Percentiles rank a stretch among this genome's conserved stretches.
These are phyloP conservation scores for Cryphonectria parasitica DNA, from an alignment of 2,329 filamentous ascomycete species.

Conservation along the genomic window DNA sequence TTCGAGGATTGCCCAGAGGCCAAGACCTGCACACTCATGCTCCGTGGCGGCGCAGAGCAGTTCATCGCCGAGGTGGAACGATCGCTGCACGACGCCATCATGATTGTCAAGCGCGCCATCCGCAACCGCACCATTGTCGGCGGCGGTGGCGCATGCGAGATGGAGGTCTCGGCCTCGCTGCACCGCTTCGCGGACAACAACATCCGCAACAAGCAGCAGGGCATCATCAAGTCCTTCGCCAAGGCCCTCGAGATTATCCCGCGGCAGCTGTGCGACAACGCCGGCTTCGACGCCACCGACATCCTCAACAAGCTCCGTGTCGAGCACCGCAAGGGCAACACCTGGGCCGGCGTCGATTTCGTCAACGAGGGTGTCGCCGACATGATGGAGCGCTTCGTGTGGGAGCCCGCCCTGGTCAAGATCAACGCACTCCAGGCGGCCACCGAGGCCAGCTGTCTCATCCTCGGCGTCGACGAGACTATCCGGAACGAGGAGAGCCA, in stretches of 20 bases:
- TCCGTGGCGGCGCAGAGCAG: conserved; percentile 95
- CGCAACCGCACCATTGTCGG: conserved; percentile 94
- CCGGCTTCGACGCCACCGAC: conserved; percentile 96
- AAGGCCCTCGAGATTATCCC: conserved; percentile 97
- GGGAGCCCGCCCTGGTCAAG: conserved; percentile 96
- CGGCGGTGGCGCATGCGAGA: conserved; percentile 91
- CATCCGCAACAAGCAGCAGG: conserved; percentile 92
- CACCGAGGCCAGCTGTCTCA: conserved; percentile 92
- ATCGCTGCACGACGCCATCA: conserved; percentile 97
- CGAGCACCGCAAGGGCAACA: conserved; percentile 90
- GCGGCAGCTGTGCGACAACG: conserved; percentile 96
- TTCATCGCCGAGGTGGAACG: conserved; percentile 99
- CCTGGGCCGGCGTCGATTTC: conserved; percentile 97
- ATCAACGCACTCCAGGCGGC: conserved; percentile 96
- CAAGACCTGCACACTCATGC: conserved; percentile 94
- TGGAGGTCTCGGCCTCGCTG: conserved; percentile 94
- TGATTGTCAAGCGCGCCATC: conserved; percentile 99
- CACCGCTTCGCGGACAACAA: conserved; percentile 92
- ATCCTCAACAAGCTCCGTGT: conserved; percentile 96
- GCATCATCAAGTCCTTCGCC: conserved; percentile 96
- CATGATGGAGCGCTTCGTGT: conserved; percentile 95
- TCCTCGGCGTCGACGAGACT: conserved; percentile 95
- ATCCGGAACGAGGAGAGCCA: conserved; percentile 97
- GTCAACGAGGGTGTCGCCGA: conserved; percentile 87
- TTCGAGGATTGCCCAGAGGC: conserved; percentile 95